Conservation (phyloP, 257 asterid species). For the Capsicum rhomboideum region DNA sequence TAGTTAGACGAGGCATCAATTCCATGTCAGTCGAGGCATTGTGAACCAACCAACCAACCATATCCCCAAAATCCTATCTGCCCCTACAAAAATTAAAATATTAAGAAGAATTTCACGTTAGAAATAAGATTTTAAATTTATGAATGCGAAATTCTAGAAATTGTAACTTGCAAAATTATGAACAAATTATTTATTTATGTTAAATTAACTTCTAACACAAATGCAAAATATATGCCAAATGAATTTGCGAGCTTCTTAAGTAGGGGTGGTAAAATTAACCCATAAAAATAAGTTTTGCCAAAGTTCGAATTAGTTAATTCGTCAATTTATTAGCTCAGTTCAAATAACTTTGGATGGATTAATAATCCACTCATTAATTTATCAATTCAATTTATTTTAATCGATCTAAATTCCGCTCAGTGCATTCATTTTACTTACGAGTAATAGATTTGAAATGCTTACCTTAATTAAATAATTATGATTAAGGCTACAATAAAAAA, state of each 20-base stretch:
- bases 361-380: too few relatives aligned
- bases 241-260: background rate
- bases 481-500: too few relatives aligned
- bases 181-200: background rate
- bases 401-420: too few relatives aligned
- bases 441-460: too few relatives aligned
- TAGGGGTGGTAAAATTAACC: background rate
- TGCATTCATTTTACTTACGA: too few relatives aligned
- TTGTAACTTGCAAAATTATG: too few relatives aligned
- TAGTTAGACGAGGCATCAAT: slow-evolving; percentile 2
- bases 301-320: background rate
- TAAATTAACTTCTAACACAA: accelerated
- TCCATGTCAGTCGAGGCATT: background rate
- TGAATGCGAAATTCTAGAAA: too few relatives aligned
- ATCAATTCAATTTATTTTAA: too few relatives aligned
- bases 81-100: background rate
- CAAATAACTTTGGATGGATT: too few relatives aligned
- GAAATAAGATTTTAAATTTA: too few relatives aligned
- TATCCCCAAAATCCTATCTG: background rate
- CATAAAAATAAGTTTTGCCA: background rate
- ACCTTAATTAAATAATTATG: too few relatives aligned
- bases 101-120: background rate
- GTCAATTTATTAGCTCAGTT: too few relatives aligned
- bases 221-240: background rate
- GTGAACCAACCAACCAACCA: slow-evolving; percentile 2